Evolutionary conservation across 176 grass and related monocot genomes (phyloP).

Genomic region (Eleusine indica): DNA sequence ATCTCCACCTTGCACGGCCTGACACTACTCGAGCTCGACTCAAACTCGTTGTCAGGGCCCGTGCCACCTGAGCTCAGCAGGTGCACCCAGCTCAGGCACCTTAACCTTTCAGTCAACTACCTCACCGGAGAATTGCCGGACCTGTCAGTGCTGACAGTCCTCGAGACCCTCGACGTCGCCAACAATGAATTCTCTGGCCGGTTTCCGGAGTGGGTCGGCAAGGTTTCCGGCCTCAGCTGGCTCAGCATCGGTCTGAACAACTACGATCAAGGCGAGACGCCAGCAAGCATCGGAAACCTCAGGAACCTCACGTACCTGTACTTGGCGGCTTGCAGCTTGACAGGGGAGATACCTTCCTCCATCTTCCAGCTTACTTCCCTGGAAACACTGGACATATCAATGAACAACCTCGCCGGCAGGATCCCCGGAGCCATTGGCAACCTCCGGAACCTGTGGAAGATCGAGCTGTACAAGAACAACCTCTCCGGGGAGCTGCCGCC

Average conservation of each 20-base stretch:
- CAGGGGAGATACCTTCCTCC: slow-evolving; percentile 55
- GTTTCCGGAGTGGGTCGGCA: slow-evolving; percentile 61
- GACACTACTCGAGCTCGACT: slow-evolving; percentile 55
- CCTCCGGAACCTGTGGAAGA: slow-evolving; percentile 58
- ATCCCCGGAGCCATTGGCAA: slow-evolving; percentile 61
- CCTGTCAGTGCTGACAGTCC: slow-evolving; percentile 43
- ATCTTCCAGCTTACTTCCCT: slow-evolving; percentile 58
- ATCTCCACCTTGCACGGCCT: slow-evolving; percentile 36
- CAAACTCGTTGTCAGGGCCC: slow-evolving; percentile 50
- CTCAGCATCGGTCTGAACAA: slow-evolving; percentile 59
- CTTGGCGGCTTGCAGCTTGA: slow-evolving; percentile 50
- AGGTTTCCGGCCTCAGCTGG: slow-evolving; percentile 34
- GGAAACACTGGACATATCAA: slow-evolving; percentile 70
- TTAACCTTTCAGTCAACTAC: slow-evolving; percentile 66
- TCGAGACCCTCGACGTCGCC: slow-evolving; percentile 57
- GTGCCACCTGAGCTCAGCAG: slow-evolving; percentile 55
- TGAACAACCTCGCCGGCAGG: slow-evolving; percentile 54
- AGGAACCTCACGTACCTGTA: slow-evolving; percentile 83
- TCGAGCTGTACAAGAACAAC: slow-evolving; percentile 81
- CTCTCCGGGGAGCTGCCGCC: slow-evolving; percentile 62
- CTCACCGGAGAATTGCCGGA: slow-evolving; percentile 63
- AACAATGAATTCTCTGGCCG: slow-evolving; percentile 49
- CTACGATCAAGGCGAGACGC: slow-evolving; percentile 59
- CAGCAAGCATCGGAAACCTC: slow-evolving; percentile 63
- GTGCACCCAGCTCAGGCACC: slow-evolving; percentile 52